Base-by-base conservation (phyloP, 345 rosid species). In the Combretum micranthum region DNA sequence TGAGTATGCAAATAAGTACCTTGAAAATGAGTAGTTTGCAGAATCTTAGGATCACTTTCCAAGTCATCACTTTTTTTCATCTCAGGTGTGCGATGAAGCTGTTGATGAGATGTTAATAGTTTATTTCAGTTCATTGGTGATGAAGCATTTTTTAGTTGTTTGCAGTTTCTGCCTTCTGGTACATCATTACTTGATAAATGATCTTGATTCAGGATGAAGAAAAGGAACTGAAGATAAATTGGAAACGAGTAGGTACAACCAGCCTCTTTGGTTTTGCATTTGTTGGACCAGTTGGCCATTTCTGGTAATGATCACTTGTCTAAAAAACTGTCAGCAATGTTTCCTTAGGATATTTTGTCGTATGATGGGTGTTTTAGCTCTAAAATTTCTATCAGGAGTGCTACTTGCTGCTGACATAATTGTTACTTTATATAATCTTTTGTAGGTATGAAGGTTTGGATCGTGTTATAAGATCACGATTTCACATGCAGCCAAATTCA, bases 211-310 rank as follows among this genome's bases (percentile, higher is more conserved):
- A 89, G 92, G 84, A 71, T 25, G 74, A 69, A 32, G 87, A 81
- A 51, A 64, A 66, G 21, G 71, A 73, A 59, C 78, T 80, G 75
- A 82, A 74, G 59, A 62, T 84, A 54, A 73, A 73, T 62, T 89
- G 91, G 95, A 89, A 75, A 75, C 84, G 97, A 50, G 95, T 72
- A 63, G 92, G 84, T 56, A 72, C 70, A 63, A 80, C 89, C 4
- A 77, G 97, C 74, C 69, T 73, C 73, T 89, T 84, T 65, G 97
- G 95, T 21, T 72, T 86, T 71, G 87, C 83, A 68, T 89, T 84
- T 70, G 86, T 89, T 42, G 97, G 97, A 77, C 95, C 92, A 48
- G 74, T 84, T 76, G 95, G 97, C 63, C 97, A 89, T 64, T 84
- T 75, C 75, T 86, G 95, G 95, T 89, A 55, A 46, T 10, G 20